Evolutionary conservation across 1,284 basidiomycete genomes (phyloP).

Genomic region (Apiotrichum porosum): DNA sequence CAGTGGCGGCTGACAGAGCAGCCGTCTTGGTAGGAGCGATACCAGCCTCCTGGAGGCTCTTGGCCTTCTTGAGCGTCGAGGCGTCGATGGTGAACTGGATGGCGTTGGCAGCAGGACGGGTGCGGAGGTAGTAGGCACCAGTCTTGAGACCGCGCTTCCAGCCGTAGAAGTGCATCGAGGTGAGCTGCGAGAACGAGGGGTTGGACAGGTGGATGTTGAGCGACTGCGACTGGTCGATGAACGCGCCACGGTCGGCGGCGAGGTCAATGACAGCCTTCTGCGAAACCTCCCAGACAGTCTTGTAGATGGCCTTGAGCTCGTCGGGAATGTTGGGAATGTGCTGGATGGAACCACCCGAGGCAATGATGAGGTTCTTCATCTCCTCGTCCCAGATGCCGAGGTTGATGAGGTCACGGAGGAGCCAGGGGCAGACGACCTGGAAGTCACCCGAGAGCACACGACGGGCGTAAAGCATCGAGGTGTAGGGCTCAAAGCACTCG

Average conservation of each 20-base stretch:
- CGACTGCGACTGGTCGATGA: constrained; percentile 85
- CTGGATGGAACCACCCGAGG: constrained; percentile 92
- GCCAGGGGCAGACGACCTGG: constrained; percentile 98
- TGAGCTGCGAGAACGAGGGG: constrained; percentile 89
- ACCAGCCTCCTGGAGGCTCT: constrained; percentile 8
- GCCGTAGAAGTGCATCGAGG: constrained; percentile 99
- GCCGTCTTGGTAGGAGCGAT: constrained; percentile 23
- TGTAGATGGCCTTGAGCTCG: constrained; percentile 70
- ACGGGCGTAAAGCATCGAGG: constrained; percentile 95
- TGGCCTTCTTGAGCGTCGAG: constrained; percentile 59
- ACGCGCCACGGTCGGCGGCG: constrained; percentile 96
- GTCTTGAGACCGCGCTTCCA: constrained; percentile 99
- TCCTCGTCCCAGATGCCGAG: constrained; percentile 93
- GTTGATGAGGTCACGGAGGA: constrained; percentile 93
- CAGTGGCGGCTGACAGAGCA: constrained; percentile 2
- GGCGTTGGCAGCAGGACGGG: constrained; percentile 87
- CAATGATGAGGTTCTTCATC: constrained; percentile 99
- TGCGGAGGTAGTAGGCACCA: constrained; percentile 91
- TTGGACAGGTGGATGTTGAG: constrained; percentile 91
- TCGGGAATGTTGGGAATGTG: constrained; percentile 80
- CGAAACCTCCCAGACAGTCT: constrained; percentile 83
- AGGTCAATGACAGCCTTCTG: constrained; percentile 99
- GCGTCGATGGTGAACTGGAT: constrained; percentile 98
- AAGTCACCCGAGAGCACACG: constrained; percentile 99
- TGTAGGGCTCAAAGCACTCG: constrained; percentile 64